Evolutionary conservation across 768 basidiomycete species (phyloP).

Genomic region (Candolleomyces eurysporus): DNA sequence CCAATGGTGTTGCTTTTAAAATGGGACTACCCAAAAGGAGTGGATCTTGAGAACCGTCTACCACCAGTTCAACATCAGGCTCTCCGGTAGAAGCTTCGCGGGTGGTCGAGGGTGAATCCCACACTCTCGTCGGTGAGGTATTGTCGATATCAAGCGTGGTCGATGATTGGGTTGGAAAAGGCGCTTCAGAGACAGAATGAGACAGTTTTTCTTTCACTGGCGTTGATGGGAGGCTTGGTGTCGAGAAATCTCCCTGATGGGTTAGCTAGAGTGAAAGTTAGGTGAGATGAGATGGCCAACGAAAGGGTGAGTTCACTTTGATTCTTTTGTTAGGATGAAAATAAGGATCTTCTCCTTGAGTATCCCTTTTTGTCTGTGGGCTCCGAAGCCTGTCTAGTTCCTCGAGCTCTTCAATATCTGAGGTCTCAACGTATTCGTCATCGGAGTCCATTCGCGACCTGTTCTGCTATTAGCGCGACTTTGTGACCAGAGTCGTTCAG

Average conservation of each 20-base stretch:
- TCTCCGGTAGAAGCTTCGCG: neutral
- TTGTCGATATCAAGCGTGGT: neutral
- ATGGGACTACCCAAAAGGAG: neutral
- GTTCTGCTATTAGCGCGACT: too few relatives aligned
- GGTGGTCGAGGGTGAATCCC: neutral
- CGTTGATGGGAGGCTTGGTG: neutral
- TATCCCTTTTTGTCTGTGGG: conserved; percentile 9
- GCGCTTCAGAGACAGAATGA: neutral
- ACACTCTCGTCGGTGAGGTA: neutral
- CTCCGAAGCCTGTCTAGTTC: conserved; percentile 21
- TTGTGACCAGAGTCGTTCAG: too few relatives aligned
- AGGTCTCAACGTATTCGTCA: conserved; percentile 58
- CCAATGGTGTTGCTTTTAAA: neutral
- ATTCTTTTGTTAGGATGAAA: neutral
- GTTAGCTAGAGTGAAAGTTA: neutral
- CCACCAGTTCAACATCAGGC: neutral
- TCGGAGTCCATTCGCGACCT: too few relatives aligned
- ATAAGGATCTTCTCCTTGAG: neutral
- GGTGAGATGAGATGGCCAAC: neutral
- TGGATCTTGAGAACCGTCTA: neutral
- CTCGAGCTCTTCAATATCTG: conserved; percentile 60
- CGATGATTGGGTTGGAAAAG: neutral
- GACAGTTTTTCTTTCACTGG: neutral
- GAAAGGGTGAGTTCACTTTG: neutral
- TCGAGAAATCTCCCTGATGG: neutral